Evolutionary conservation across 306 rosid genomes (phyloP), one percentile per base, ranked within the genome.

Genomic region (Trifolium repens): DNA sequence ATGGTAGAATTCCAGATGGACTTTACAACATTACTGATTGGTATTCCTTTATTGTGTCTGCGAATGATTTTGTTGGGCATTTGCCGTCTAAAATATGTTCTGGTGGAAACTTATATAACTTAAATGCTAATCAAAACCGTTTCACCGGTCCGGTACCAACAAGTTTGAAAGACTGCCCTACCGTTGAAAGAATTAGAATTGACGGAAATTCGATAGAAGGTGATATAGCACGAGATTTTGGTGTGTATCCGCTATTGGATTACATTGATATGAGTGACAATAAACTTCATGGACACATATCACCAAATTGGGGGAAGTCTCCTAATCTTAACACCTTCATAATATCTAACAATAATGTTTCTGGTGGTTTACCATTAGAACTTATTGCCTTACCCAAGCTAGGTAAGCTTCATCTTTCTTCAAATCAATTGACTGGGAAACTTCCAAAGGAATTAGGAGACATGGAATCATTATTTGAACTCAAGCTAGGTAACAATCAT

Each of bases 391-490:
- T 68, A 40, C 52, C 55, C 35, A 73, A 67, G 13, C 49, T 85
- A 3, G 72, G 43, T 9, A 3, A 0, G n/a, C 78, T 83, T 43
- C 60, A 85, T 7, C 85, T 83, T 32, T 83, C 80, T 43, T 79
- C 80, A 0, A 85, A 83, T 26, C 65, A n/a, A 26, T 69, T 88
- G 19, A 47, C 15, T 0, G 86, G 86, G 57, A 58, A 69, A 15
- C 66, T 85, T 69, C 85, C 91, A 16, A 83, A 19, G 63, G 86
- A 83, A 37, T 9, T 88, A 12, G 74, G 78, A 5, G 65, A 34
- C n/a, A 24, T 82, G 65, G 52, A 5, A 43, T 50, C 42, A 5
- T 37, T 82, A 9, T 0, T 5, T 1, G 32, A 69, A 4, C 66
- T 73, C 44, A 10, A 35, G 67, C 34, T 73, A 3, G 68, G 74